Evolutionary conservation across 2,329 filamentous ascomycete genomes (phyloP), one percentile per base, ranked within the genome.

Genomic region (Pseudonectria buxi): DNA sequence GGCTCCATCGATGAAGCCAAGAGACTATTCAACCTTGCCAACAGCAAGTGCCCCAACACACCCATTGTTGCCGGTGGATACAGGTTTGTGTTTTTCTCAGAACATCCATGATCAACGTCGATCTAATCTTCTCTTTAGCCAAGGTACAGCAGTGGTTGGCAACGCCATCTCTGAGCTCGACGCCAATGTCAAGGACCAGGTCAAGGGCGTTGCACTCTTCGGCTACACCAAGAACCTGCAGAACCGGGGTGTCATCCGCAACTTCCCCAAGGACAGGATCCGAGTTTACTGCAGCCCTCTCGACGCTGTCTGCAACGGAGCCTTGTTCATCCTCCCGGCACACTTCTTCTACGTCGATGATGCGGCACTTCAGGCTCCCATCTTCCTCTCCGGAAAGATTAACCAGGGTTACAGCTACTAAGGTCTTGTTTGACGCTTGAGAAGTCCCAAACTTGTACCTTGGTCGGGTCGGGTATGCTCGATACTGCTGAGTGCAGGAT

Each of bases 131-230:
- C n/a, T 24, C n/a, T n/a, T 12, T 37, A 55, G 58, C 30, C 57
- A 70, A 48, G 68, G 67, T 22, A 59, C 63, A 4, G 67, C 67
- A 2, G 60, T 71, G 33, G 58, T 65, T n/a, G 57, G 61, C 14
- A 56, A 57, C 26, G 50, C 64, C 7, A 47, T 71, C 30, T 50
- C 56, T 10, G 51, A 58, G n/a, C 48, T 67, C 14, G 39, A 45
- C 30, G 32, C 41, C 4, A 18, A 40, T 14, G 44, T 63, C 33
- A 47, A 54, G 16, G 42, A 58, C 22, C 54, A 64, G 52, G 51
- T 67, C 38, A 59, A 55, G 29, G 62, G 56, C 14, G 50, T 53
- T 2, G 58, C 60, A 10, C 53, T 64, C 16, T 65, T 62, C 28
- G 63, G 64, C 1, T 65, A 67, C 41, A 65, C 64, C 35, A 60